These are phyloP conservation scores for Margaritispora aquatica DNA, from an alignment of 495 filamentous ascomycete genomes.

Conservation along the genomic window DNA sequence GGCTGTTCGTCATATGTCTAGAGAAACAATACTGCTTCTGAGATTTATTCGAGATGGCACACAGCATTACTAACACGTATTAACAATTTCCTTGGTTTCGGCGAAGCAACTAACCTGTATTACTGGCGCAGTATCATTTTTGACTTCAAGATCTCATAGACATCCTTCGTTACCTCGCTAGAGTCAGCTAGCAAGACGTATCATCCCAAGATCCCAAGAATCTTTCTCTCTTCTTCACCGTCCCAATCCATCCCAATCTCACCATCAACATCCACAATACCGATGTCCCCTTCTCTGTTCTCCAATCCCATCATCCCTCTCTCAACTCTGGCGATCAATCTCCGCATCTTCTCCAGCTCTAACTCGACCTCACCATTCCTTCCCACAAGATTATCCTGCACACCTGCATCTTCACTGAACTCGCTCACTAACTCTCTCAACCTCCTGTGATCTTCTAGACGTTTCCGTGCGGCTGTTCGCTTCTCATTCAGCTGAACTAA, in stretches of 20 bases:
- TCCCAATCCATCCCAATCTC: conserved; percentile 25
- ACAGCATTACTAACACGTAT: too few species aligned
- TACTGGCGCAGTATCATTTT: neutral
- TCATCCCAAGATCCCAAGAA: neutral
- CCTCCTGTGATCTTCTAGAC: conserved; percentile 49
- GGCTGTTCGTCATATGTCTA: too few species aligned
- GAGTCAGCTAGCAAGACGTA: too few species aligned
- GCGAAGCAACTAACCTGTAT: too few species aligned
- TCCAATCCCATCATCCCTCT: conserved; percentile 42
- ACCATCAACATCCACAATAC: conserved; percentile 26
- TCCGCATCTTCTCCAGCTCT: conserved; percentile 71
- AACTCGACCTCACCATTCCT: conserved; percentile 64
- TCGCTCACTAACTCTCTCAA: conserved; percentile 54
- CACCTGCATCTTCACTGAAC: conserved; percentile 48
- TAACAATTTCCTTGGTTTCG: too few species aligned
- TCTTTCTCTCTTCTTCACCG: neutral
- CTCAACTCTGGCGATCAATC: conserved; percentile 65
- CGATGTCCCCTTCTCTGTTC: conserved; percentile 9
- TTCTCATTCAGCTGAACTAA: conserved; percentile 45
- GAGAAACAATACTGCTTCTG: too few species aligned
- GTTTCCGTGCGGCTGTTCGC: conserved; percentile 46
- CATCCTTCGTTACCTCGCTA: too few species aligned
- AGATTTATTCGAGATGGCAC: too few species aligned
- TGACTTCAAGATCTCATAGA: neutral
- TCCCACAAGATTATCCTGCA: conserved; percentile 75